Base-by-base conservation (phyloP, 2,329 filamentous ascomycete genomes). In the Colletotrichum lindemuthianum region DNA sequence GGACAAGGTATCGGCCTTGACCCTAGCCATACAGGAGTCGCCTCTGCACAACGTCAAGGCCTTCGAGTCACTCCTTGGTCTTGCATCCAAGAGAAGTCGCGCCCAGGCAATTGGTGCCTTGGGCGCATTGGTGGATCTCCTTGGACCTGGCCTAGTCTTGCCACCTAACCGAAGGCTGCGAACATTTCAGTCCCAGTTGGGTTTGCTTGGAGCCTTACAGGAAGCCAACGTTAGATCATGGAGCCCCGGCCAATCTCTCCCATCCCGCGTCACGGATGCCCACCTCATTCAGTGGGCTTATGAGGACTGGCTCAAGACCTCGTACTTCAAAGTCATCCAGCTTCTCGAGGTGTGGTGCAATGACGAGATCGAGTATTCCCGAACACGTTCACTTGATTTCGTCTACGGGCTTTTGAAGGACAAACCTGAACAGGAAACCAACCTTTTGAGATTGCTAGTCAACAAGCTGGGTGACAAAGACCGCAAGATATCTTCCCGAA, bases 381-480 rank as follows among this genome's bases (percentile, higher is more conserved):
- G 96, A 66, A 91, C 90, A 52, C 89, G 92, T 69, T 92, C 95
- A 4, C 85, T 99, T 48, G 96, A 93, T 69, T 97, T 97, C 72
- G 90, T 98, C 41, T 98, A 90, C 74, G 93, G 95, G 68, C 82
- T 99, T 43, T 81, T 99, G 66, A 96, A 93, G 76, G 94, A 97
- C 76, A 99, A 97, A 79, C 95, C 96, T 0, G 96, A 99, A 77
- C 96, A 99, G 74, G 96, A 99, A 77, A 91, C 95, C 59, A 99
- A 99, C 75, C 81, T 99, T 67, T 82, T 99, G 66, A 89, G 95
- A 58, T 82, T 99, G 60, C 81, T 99, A 63, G 93, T 99, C 70
- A 98, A 98, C 82, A 99, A 99, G 78, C 87, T 99, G 33, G 95
- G 96, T 71, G 96, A 99, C 74, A 92, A 91, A 48, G 93, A 97